These are phyloP conservation scores for Tolypocladium paradoxum DNA, from an alignment of 2,329 filamentous ascomycete species.

Conservation along the genomic window DNA sequence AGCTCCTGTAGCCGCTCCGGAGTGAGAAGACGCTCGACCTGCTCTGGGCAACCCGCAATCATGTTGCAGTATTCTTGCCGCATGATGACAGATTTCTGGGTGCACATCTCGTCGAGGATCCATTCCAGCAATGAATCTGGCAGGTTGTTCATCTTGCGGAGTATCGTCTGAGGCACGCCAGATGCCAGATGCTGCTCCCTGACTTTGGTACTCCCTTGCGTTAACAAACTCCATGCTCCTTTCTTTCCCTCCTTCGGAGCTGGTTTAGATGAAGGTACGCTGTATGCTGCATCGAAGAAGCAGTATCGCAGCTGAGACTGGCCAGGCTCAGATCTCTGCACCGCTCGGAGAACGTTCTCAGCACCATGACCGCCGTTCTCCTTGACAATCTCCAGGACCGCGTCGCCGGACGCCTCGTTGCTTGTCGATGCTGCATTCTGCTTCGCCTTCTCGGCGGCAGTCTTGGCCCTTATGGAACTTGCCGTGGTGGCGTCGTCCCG, in stretches of 20 bases:
- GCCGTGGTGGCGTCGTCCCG: slow-evolving; percentile 49
- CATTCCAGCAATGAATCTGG: slow-evolving; percentile 57
- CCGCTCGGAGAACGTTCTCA: slow-evolving; percentile 34
- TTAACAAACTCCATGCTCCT: slow-evolving; percentile 37
- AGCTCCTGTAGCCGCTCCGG: slow-evolving; percentile 36
- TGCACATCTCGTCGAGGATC: slow-evolving; percentile 50
- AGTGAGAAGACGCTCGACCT: slow-evolving; percentile 33
- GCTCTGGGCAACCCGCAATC: slow-evolving; percentile 31
- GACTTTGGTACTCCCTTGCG: slow-evolving; percentile 28
- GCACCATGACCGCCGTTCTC: slow-evolving; percentile 31
- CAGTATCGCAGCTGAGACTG: slow-evolving; percentile 29
- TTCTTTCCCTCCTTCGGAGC: slow-evolving; percentile 20
- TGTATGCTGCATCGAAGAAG: slow-evolving; percentile 35
- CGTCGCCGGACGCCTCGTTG: slow-evolving; percentile 11
- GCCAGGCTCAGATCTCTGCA: slow-evolving; percentile 36
- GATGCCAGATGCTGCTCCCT: slow-evolving; percentile 51
- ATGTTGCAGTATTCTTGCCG: slow-evolving; percentile 51
- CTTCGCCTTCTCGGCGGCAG: slow-evolving; percentile 16
- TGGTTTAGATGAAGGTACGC: slow-evolving; percentile 12
- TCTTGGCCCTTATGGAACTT: slow-evolving; percentile 34
- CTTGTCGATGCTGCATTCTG: slow-evolving; percentile 1
- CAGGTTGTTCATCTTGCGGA: slow-evolving; percentile 24
- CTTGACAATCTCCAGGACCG: slow-evolving; percentile 20
- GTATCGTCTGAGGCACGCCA: slow-evolving; percentile 47
- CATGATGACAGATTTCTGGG: slow-evolving; percentile 43